Conservation (phyloP, 2,329 filamentous ascomycete genomes). For the Sporothrix schenckii region DNA sequence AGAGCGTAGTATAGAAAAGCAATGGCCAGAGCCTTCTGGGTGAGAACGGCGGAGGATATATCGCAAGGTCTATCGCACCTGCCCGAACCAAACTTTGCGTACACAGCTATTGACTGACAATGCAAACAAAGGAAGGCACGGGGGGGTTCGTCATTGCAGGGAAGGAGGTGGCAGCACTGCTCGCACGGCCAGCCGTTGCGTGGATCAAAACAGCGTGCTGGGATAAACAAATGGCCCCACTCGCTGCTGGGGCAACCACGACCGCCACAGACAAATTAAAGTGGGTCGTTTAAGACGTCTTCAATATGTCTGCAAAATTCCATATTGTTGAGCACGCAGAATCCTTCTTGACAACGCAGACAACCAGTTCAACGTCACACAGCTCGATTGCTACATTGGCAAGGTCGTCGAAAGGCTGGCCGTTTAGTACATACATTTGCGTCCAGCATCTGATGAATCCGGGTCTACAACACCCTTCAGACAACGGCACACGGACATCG, state of each 20-base stretch:
- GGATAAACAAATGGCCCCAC: slow-evolving; percentile 34
- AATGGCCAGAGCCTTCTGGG: slow-evolving; percentile 1
- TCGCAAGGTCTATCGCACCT: slow-evolving; percentile 28
- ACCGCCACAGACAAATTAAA: slow-evolving; percentile 11
- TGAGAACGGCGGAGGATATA: slow-evolving; percentile 26
- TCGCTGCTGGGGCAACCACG: slow-evolving; percentile 32
- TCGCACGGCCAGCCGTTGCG: slow-evolving; percentile 14
- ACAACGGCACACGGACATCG: neutral
- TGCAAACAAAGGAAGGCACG: slow-evolving; percentile 12
- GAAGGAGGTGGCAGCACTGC: slow-evolving; percentile 26
- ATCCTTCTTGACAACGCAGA: too few species aligned
- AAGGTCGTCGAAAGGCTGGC: neutral
- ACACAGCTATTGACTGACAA: neutral
- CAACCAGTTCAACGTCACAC: neutral
- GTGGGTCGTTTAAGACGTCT: slow-evolving; percentile 2
- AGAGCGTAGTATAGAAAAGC: slow-evolving; percentile 24
- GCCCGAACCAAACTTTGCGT: slow-evolving; percentile 17
- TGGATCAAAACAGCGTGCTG: slow-evolving; percentile 34
- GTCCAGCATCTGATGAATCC: neutral
- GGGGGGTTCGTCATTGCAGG: slow-evolving; percentile 25
- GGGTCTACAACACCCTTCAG: neutral
- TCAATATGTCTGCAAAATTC: neutral
- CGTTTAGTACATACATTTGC: neutral
- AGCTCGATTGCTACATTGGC: neutral
- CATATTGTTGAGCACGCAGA: too few species aligned